These are phyloP conservation scores for Eucalyptus urophylla DNA, from an alignment of 345 rosid genomes.

Conservation along the genomic window DNA sequence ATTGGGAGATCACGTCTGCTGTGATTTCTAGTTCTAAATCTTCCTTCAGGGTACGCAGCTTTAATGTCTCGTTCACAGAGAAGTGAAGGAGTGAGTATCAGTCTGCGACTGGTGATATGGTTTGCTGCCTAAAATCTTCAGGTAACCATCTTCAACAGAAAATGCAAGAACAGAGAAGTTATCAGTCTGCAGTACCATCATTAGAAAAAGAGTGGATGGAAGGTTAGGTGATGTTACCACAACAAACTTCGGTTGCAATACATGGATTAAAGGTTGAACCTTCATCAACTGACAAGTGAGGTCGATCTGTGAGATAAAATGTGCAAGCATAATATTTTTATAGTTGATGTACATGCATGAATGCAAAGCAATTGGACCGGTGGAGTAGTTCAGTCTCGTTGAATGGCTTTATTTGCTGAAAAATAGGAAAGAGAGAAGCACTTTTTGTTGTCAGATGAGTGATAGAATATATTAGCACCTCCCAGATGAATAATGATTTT, in stretches of 20 bases:
- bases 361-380: not conserved
- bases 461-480: constrained; percentile 28
- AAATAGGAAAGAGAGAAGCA: not conserved
- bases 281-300: constrained; percentile 28
- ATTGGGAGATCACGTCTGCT: constrained; percentile 31
- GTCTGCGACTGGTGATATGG: constrained; percentile 8
- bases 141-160: constrained; percentile 32
- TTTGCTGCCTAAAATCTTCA: constrained; percentile 24
- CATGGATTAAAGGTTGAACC: constrained; percentile 29
- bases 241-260: constrained; percentile 53
- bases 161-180: not conserved
- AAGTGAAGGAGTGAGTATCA: constrained; percentile 17
- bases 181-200: not conserved
- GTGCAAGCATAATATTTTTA: not conserved
- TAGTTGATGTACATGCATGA: not conserved
- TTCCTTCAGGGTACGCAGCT: constrained; percentile 19
- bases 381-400: not conserved
- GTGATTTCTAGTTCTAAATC: constrained; percentile 31
- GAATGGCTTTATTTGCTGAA: not conserved
- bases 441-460: constrained; percentile 86
- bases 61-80: constrained; percentile 35
- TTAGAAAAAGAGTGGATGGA: not conserved
- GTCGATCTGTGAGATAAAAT: not conserved
- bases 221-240: constrained; percentile 24
- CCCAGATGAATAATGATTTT: constrained; percentile 63